Base-by-base conservation (phyloP, 768 basidiomycete genomes). In the Suillus tomentosus region DNA sequence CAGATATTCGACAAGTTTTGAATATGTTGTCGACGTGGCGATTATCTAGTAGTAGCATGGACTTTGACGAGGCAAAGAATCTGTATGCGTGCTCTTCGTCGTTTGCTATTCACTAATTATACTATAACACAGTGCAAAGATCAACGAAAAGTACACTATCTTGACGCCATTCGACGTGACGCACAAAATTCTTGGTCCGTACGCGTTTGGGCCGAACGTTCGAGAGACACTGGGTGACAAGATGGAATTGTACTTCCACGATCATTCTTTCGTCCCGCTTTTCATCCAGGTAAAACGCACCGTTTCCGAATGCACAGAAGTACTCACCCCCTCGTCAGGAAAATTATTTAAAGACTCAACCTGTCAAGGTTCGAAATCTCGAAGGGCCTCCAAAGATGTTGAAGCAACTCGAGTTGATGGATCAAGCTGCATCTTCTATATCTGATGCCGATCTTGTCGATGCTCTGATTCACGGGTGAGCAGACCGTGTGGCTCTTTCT, bases 21-120 rank as follows among this genome's bases (percentile, higher is more conserved):
- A 99, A 98, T 74, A 98, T 99, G 95, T 80, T 99, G 14, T 96
- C 97, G 5, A 99, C 96, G 0, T 99, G 95, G 93, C 95, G 90
- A 70, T 77, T 98, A n/a, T 91, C 90, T 10, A 89, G 80, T 66
- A 75, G 82, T 62, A 82, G 85, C 3, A 94, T 99, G 90, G 84
- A 88, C 68, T 99, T 94, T 73, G 96, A 99, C 67, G 88, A 97
- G 70, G 86, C 95, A 62, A 97, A 98, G 74, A 76, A 81, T n/a
- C 79, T 99, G 96, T 98, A 70, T 62, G 92, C 82, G 11, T 3
- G 39, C 3, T 65, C 37, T 42, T 47, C 22, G 10, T 17, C 1
- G 43, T 10, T 5, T 27, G 51, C n/a, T 17, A 55, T 22, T 34
- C 47, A 27, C 43, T 48, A 11, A 60, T 60, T 17, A 9, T 15